Base-by-base conservation (phyloP, 2,329 filamentous ascomycete genomes). In the Alternaria infectoria region DNA sequence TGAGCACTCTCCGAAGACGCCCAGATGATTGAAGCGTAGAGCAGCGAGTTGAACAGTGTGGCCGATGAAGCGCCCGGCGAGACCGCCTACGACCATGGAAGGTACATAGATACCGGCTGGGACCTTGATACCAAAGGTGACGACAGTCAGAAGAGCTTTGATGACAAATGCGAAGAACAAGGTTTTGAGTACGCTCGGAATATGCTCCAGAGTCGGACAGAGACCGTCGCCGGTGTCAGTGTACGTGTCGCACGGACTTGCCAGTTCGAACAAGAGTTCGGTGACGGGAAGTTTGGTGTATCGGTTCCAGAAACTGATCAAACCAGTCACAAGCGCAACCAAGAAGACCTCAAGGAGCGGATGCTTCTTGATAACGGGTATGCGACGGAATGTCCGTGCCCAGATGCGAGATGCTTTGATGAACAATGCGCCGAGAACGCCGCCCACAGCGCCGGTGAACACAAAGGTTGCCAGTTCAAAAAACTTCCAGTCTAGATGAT, bases 81-180 rank as follows among this genome's bases (percentile, higher is more conserved):
- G 83, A 74, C 96, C 96, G 68, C 96, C 96, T 17, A 98, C 93
- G 26, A 98, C 96, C 96, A 99, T 99, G 72, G 95, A 97, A 4
- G 96, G 96, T 2, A 99, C 94, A 73, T 99, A 99, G 70, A 99
- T 97, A 67, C 96, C 96, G 1, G 95, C 93, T 10, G 96, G 96
- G 0, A 98, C 90, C 85, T 98, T 98, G 76, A 97, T 94, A 25
- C 95, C 95, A 80, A 98, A 98, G 0, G 95, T 97, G 68, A 97
- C 90, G 49, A 91, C 90, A 0, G 96, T 98, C 45, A 99, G 82
- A 49, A 95, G 84, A 0, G 93, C 91, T 78, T 99, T 99, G 82
- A 98, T 91, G 25, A 97, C 81, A 68, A 98, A 96, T 0, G 95
- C 95, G 17, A 90, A 80, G 12, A 91, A 82, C 1, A 99, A 84